Evolutionary conservation across 208 protist genomes (phyloP), one percentile per base, ranked within the genome.

Genomic region (Leptomonas pyrrhocoris): DNA sequence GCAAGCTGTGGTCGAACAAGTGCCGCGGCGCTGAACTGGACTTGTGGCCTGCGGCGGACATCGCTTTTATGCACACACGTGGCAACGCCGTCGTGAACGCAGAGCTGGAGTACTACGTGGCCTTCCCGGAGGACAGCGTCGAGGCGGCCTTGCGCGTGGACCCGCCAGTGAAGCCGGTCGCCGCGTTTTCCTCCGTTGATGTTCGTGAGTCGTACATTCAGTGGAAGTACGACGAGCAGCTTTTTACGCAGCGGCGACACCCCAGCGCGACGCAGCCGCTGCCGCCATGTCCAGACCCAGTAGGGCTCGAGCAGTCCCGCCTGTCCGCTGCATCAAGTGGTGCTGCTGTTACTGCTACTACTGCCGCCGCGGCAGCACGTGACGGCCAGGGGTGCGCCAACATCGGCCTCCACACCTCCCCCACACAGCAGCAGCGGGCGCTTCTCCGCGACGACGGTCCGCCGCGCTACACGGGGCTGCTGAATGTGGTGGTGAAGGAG

Each of bases 21-120:
- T 94, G 88, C 72, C 83, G 83, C 51, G 80, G 77, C 38, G 79
- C 72, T 0, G 83, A 94, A 67, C 77, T 94, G 18, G 88, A 94
- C 73, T 46, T 74, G 46, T 94, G 88, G 85, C 73, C 77, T 11
- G 58, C 49, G 4, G 74, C 64, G 34, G 81, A 91, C 38, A 48
- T 91, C 13, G 74, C 51, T 54, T 91, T 85, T 65, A 91, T 94
- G 83, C 62, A 66, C n/a, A 63, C 31, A 13, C 72, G 81, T 38
- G 88, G 88, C 46, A 94, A 94, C 72, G 69, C 45, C 15, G 49
- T 67, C 4, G 74, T 85, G 31, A 94, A 94, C 63, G 72, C 46
- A 18, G 85, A 91, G 71, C 70, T 94, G 56, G 88, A 94, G 75
- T 91, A 77, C 65, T 68, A 58, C 73, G 72, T 84, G 2, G 49